Conservation (phyloP, 345 rosid species). For the Eucalyptus lansdowneana region DNA sequence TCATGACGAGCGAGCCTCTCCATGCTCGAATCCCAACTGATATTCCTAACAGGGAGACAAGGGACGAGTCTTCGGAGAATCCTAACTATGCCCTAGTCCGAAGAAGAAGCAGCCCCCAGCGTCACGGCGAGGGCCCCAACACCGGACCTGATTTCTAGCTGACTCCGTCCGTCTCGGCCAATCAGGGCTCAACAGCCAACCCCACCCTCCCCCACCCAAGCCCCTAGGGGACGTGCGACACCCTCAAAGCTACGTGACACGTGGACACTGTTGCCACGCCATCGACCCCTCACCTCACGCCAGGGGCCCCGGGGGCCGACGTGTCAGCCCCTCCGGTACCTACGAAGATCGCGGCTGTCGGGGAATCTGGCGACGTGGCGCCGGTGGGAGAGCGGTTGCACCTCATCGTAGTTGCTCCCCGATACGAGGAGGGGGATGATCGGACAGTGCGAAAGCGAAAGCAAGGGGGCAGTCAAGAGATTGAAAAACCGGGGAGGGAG, state of each 20-base stretch:
- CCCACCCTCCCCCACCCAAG: not conserved
- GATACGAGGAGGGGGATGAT: not conserved
- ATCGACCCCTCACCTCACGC: not conserved
- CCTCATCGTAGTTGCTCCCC: not conserved
- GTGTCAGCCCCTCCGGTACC: not conserved
- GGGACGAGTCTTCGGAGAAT: not conserved
- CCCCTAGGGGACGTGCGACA: not conserved
- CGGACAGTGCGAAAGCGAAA: not conserved
- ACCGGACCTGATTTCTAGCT: not conserved
- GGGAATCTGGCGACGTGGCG: not conserved
- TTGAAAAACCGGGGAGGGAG: not conserved
- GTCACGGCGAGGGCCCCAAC: not conserved
- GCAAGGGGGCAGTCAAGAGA: not conserved
- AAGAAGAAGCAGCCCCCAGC: not conserved
- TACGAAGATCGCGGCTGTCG: not conserved
- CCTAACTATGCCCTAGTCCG: not conserved
- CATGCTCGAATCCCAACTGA: not conserved
- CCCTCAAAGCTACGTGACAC: not conserved
- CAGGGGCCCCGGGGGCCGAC: not conserved
- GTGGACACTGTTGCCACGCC: constrained; percentile 2
- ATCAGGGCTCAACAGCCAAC: not conserved
- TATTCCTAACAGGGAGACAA: not conserved
- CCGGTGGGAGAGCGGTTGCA: not conserved
- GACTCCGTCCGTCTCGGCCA: not conserved
- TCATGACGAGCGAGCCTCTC: not conserved